Percentiles rank a stretch among this genome's conserved stretches.
Conservation (phyloP, 2,329 filamentous ascomycete genomes). For the Colletotrichum spaethianum region DNA sequence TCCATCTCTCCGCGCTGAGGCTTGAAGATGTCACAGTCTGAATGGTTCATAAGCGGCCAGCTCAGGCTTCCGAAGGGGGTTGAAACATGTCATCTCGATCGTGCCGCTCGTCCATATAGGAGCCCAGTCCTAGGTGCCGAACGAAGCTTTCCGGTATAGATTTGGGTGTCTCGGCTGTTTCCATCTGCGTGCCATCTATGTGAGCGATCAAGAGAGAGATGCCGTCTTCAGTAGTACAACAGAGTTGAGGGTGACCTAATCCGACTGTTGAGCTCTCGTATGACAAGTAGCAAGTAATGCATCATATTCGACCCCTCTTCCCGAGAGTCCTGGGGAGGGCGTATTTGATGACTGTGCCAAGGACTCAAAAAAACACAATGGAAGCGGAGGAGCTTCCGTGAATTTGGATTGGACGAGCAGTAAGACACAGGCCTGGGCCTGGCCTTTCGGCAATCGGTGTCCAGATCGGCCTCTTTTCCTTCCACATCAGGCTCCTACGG, state of each 20-base stretch:
- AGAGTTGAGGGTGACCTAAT: not conserved
- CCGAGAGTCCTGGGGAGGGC: too few relatives aligned
- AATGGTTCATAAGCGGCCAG: too few relatives aligned
- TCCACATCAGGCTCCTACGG: not conserved
- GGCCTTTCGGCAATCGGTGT: not conserved
- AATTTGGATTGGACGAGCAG: not conserved
- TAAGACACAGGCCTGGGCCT: not conserved
- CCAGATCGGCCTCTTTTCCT: not conserved
- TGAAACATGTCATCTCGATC: not conserved
- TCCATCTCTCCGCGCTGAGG: not conserved
- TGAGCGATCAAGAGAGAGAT: not conserved
- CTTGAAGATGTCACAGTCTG: too few relatives aligned
- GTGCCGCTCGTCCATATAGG: not conserved
- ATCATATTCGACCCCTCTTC: not conserved
- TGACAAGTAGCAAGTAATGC: not conserved
- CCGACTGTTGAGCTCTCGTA: not conserved
- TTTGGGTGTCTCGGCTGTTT: not conserved
- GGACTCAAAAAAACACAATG: not conserved
- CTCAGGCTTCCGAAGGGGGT: not conserved
- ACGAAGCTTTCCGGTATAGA: not conserved
- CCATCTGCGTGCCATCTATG: not conserved
- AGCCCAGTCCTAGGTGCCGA: not conserved
- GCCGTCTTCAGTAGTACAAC: not conserved
- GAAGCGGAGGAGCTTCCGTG: not conserved
- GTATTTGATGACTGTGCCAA: not conserved